Evolutionary conservation across 306 rosid species (phyloP).

Genomic region (Castanea mollissima): DNA sequence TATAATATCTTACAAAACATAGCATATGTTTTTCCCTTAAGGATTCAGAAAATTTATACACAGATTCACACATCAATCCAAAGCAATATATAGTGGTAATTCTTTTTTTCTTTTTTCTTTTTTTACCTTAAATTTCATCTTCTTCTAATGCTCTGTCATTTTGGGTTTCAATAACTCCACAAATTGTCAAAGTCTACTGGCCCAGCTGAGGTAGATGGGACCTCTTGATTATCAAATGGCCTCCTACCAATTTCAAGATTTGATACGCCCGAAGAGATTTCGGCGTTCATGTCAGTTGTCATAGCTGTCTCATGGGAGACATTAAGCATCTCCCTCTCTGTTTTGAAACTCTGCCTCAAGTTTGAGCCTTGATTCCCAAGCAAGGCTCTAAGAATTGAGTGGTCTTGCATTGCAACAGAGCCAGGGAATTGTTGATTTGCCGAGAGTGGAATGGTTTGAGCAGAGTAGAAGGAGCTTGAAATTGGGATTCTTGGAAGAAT

Average conservation of each 20-base stretch:
- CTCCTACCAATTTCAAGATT: slow-evolving; percentile 52
- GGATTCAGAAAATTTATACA: slow-evolving; percentile 33
- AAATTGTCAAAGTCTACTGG: slow-evolving; percentile 34
- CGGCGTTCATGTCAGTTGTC: slow-evolving; percentile 52
- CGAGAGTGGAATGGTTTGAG: slow-evolving; percentile 28
- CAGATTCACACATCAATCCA: slow-evolving; percentile 24
- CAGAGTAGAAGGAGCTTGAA: slow-evolving; percentile 32
- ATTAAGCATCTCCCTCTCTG: slow-evolving; percentile 53
- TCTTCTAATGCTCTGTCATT: neutral
- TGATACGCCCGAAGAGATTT: slow-evolving; percentile 60
- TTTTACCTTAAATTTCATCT: neutral
- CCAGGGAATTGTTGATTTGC: slow-evolving; percentile 29
- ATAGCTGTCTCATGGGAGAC: slow-evolving; percentile 62
- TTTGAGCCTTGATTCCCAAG: slow-evolving; percentile 52
- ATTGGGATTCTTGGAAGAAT: slow-evolving; percentile 38
- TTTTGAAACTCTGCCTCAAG: slow-evolving; percentile 48
- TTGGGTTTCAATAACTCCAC: slow-evolving; percentile 55
- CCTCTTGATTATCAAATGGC: slow-evolving; percentile 45
- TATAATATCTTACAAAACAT: slow-evolving; percentile 38
- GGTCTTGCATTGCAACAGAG: slow-evolving; percentile 50
- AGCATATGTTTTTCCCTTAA: slow-evolving; percentile 27
- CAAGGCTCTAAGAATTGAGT: slow-evolving; percentile 49
- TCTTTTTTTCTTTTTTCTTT: neutral
- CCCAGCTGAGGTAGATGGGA: slow-evolving; percentile 39
- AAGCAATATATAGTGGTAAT: slow-evolving; percentile 5